These are phyloP conservation scores for Cyberlindnera saturnus DNA, from an alignment of 805 yeast species.

Conservation along the genomic window DNA sequence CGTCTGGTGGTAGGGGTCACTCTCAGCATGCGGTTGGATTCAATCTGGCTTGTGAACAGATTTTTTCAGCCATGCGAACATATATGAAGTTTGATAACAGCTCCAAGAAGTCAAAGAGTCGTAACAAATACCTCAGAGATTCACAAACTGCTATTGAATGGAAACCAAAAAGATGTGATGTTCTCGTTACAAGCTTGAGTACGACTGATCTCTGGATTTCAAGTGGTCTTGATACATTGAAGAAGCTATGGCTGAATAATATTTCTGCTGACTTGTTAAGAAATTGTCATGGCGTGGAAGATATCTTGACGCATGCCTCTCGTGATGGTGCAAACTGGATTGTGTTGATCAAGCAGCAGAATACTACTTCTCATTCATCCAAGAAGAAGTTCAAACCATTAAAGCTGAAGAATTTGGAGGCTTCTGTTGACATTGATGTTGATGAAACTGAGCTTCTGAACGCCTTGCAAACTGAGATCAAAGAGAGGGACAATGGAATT, in stretches of 20 bases:
- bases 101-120: constrained; percentile 23
- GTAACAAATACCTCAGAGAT: constrained; percentile 30
- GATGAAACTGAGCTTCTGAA: constrained; percentile 60
- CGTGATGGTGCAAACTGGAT: constrained; percentile 72
- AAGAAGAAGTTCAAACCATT: constrained; percentile 69
- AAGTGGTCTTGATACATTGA: constrained; percentile 58
- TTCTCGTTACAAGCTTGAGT: constrained; percentile 66
- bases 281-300: constrained; percentile 50
- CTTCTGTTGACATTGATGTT: constrained; percentile 63
- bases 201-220: constrained; percentile 44
- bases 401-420: constrained; percentile 57
- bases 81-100: constrained; percentile 34
- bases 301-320: constrained; percentile 55
- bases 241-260: constrained; percentile 66
- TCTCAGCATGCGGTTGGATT: constrained; percentile 77
- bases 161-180: constrained; percentile 70
- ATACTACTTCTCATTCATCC: constrained; percentile 13
- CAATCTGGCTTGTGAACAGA: constrained; percentile 68
- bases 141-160: constrained; percentile 33
- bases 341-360: constrained; percentile 68
- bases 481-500: constrained; percentile 1
- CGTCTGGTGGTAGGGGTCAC: constrained; percentile 31
- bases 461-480: constrained; percentile 30
- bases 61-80: constrained; percentile 45
- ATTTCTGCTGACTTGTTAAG: constrained; percentile 69